A percentile compares a stretch with the other conserved stretches of the same genome.
Conservation (phyloP, 1,284 basidiomycete species). For the Boletus calvinii region DNA sequence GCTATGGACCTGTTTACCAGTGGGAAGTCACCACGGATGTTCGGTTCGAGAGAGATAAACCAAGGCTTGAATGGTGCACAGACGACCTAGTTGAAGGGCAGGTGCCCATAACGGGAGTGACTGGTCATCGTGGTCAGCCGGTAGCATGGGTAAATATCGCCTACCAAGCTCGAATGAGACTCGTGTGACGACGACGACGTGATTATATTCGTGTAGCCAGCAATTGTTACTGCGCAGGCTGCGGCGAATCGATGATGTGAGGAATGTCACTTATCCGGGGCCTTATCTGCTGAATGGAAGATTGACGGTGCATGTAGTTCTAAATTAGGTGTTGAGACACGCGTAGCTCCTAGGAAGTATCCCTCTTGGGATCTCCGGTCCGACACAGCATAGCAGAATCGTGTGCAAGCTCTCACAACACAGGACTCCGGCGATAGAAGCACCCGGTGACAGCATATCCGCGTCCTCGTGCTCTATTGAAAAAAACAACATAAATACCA, state of each 20-base stretch:
- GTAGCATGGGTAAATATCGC: not conserved
- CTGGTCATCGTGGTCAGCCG: not conserved
- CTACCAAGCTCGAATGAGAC: not conserved
- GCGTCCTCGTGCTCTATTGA: conserved; percentile 1
- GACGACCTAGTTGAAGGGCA: not conserved
- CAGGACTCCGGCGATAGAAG: not conserved
- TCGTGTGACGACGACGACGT: conserved; percentile 2
- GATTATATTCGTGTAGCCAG: not conserved
- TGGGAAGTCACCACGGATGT: not conserved
- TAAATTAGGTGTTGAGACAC: not conserved
- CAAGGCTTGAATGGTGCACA: not conserved
- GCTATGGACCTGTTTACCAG: not conserved
- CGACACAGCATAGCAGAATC: not conserved
- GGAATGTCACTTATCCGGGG: not conserved
- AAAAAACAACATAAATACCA: not conserved
- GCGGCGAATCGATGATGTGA: not conserved
- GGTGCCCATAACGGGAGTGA: conserved; percentile 1
- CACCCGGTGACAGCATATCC: not conserved
- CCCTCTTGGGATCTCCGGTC: not conserved
- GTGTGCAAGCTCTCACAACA: conserved; percentile 3
- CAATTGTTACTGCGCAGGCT: not conserved
- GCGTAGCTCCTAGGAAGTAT: not conserved
- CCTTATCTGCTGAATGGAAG: not conserved
- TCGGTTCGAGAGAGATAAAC: not conserved
- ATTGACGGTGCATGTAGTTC: not conserved